Base-by-base conservation (phyloP, 371 early-diverging fungal genomes). In the Chytridium lagenaria region DNA sequence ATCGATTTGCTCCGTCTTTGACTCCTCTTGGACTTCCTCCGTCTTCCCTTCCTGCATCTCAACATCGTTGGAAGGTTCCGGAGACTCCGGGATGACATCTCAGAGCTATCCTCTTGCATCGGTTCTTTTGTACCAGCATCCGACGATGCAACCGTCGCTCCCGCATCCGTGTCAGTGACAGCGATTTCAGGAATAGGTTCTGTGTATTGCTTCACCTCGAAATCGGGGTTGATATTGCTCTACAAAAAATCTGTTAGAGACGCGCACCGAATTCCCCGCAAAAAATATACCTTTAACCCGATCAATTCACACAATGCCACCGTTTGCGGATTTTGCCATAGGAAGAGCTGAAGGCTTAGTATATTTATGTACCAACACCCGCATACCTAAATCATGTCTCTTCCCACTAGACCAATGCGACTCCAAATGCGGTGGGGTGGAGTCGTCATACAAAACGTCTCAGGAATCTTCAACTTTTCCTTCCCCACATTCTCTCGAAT, bases 261-360 rank as follows among this genome's bases (percentile, higher is more conserved):
- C n/a, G n/a, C n/a, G n/a, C n/a, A n/a, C n/a, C n/a, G n/a, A n/a
- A n/a, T n/a, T n/a, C n/a, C n/a, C n/a, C n/a, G n/a, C n/a, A n/a
- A n/a, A n/a, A 10, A 49, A 49, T 49, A 0, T 12, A 73, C 74
- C 39, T 59, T 19, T 22, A 93, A 85, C 37, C 85, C 87, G 31
- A 92, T 73, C 66, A 85, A 74, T 12, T 82, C 73, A 67, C 91
- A 92, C 40, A 92, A 88, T 2, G 68, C 78, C 0, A 69, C 81
- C 7, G 92, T 93, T 71, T 93, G 94, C 0, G 92, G 92, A 74
- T 92, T 93, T 22, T 75, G 76, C 73, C 1, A 75, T 38, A 33
- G 76, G 68, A 3, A 40, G 15, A 16, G 28, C 72, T 71, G 51
- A 22, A 15, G 10, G 30, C 19, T 10, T 23, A 2, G 19, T 7